Evolutionary conservation across 768 basidiomycete species (phyloP).

Genomic region (Russula sp.): DNA sequence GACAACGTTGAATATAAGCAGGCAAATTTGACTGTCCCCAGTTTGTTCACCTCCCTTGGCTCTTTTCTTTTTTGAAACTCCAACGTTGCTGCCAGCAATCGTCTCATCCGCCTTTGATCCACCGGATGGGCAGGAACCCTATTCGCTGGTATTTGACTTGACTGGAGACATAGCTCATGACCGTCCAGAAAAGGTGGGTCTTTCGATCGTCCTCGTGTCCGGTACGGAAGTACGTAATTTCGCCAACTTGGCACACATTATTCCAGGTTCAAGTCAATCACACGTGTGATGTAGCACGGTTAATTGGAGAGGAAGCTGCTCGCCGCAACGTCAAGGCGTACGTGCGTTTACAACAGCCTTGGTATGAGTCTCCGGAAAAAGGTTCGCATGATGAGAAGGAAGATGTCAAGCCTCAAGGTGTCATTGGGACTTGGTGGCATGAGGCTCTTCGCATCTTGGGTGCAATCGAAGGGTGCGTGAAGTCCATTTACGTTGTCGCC

Average conservation of each 20-base stretch:
- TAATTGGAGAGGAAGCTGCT: constrained; percentile 73
- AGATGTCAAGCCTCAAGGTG: constrained; percentile 60
- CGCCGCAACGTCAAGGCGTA: constrained; percentile 72
- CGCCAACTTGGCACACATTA: not conserved
- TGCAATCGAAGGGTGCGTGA: constrained; percentile 58
- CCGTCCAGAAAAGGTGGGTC: constrained; percentile 62
- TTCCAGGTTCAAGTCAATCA: constrained; percentile 67
- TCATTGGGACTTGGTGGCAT: constrained; percentile 82
- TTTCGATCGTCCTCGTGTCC: not conserved
- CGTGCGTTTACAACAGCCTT: constrained; percentile 68
- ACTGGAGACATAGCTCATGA: constrained; percentile 75
- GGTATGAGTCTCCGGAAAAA: constrained; percentile 69
- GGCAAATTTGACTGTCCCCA: constrained; percentile 65
- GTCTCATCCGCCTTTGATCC: constrained; percentile 67
- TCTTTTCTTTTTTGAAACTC: not conserved
- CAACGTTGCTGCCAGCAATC: constrained; percentile 40
- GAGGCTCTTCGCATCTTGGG: constrained; percentile 71
- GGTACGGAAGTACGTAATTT: not conserved
- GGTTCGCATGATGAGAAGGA: constrained; percentile 62
- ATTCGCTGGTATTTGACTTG: constrained; percentile 78
- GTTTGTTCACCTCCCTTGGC: constrained; percentile 31
- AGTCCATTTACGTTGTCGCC: constrained; percentile 2
- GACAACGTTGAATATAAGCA: constrained; percentile 75
- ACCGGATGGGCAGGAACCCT: constrained; percentile 58
- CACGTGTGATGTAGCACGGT: constrained; percentile 60